Evolutionary conservation across 2,329 filamentous ascomycete species (phyloP).

Genomic region (Xylaria sp.): DNA sequence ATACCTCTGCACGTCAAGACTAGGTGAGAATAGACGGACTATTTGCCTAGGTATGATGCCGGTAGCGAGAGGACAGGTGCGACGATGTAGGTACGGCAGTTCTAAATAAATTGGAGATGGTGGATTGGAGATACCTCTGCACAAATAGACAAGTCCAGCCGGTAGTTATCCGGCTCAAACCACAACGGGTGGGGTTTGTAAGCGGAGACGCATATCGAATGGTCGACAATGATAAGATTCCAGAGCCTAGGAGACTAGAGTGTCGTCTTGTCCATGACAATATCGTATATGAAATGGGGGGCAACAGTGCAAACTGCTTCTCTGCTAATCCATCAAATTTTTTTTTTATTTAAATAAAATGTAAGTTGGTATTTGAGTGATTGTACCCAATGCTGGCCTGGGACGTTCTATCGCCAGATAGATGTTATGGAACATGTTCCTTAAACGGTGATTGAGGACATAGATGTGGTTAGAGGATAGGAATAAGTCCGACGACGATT

Average conservation of each 20-base stretch:
- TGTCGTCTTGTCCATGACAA: background rate
- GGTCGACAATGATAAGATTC: background rate
- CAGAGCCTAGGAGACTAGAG: background rate
- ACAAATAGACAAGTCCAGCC: background rate
- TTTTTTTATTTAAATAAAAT: too few species aligned
- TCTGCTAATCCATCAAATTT: background rate
- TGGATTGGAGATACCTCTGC: background rate
- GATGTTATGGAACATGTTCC: background rate
- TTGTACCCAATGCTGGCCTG: background rate
- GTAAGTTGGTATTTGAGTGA: background rate
- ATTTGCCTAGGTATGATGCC: conserved; percentile 19
- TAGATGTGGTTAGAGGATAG: conserved; percentile 1
- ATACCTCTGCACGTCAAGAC: background rate
- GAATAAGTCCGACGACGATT: background rate
- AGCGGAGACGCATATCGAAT: conserved; percentile 14
- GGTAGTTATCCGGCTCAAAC: conserved; percentile 27
- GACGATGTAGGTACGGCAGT: conserved; percentile 17
- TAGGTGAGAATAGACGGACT: background rate
- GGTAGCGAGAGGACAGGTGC: conserved; percentile 2
- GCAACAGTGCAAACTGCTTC: background rate
- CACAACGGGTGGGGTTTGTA: conserved; percentile 18
- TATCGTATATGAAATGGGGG: background rate
- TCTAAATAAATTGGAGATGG: conserved; percentile 7
- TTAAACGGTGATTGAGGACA: background rate
- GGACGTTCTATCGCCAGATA: background rate